Evolutionary conservation across 257 asterid genomes (phyloP).

Genomic region (Hygrophila difformis): DNA sequence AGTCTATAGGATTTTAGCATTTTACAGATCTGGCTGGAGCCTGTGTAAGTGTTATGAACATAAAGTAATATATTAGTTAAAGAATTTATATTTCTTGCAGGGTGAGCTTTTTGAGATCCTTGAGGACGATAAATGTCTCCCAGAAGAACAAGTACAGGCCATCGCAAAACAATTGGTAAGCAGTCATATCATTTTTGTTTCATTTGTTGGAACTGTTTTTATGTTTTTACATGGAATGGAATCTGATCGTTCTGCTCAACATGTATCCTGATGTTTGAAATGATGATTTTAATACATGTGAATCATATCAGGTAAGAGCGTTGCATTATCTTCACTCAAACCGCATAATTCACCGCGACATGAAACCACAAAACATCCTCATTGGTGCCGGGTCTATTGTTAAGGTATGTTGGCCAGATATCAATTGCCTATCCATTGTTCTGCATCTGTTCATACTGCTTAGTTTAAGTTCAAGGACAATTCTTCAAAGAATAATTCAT

Average conservation of each 20-base stretch:
- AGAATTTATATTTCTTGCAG: constrained; percentile 34
- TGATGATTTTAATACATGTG: constrained; percentile 10
- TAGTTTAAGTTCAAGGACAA: constrained; percentile 3
- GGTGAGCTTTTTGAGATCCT: constrained; percentile 98
- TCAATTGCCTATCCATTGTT: constrained; percentile 3
- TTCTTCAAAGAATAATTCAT: not conserved
- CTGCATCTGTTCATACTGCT: constrained; percentile 8
- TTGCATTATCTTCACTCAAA: constrained; percentile 92
- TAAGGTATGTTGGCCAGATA: constrained; percentile 48
- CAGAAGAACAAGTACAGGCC: constrained; percentile 98
- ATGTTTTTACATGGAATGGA: not conserved
- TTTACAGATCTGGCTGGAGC: too few relatives aligned
- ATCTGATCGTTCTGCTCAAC: constrained; percentile 10
- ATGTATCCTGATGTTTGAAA: constrained; percentile 1
- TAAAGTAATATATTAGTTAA: too few relatives aligned
- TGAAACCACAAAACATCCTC: constrained; percentile 98
- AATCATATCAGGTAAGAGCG: constrained; percentile 70
- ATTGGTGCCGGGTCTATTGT: constrained; percentile 91
- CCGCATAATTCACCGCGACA: constrained; percentile 97
- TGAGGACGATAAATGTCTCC: constrained; percentile 97
- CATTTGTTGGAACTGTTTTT: constrained; percentile 2
- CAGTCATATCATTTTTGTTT: constrained; percentile 11
- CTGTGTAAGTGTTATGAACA: too few relatives aligned
- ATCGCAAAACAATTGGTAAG: constrained; percentile 94
- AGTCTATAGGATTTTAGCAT: too few relatives aligned